These are phyloP conservation scores for Euphrasia arctica DNA, from an alignment of 305 asterid genomes.

Conservation along the genomic window DNA sequence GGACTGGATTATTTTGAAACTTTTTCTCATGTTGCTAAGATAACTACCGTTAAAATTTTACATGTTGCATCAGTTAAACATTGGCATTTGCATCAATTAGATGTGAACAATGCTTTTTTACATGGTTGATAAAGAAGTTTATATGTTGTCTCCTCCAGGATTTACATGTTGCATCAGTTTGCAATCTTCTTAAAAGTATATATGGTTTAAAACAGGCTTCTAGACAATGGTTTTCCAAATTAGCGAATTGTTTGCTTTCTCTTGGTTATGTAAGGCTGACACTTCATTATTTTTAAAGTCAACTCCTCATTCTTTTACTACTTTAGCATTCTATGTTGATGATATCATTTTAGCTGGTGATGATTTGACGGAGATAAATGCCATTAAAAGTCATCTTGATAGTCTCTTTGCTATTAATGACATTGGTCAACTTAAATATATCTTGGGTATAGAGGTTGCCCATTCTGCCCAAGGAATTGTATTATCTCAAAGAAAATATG, in stretches of 20 bases:
- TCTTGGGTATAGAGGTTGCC: neutral
- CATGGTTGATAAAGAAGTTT: neutral
- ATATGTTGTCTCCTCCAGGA: neutral
- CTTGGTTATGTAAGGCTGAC: neutral
- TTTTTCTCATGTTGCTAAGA: neutral
- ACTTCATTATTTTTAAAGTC: neutral
- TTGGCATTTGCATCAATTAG: neutral
- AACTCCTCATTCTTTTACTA: neutral
- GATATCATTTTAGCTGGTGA: neutral
- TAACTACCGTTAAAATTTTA: neutral
- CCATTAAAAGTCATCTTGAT: neutral
- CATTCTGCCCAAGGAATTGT: neutral
- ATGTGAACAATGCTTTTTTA: neutral
- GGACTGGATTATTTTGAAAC: neutral
- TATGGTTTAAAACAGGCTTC: neutral
- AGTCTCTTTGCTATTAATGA: neutral
- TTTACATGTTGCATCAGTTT: too few relatives aligned
- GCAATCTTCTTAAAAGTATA: neutral
- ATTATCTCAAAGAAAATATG: neutral
- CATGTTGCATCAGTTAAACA: neutral
- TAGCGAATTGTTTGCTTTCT: neutral
- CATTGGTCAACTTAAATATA: neutral
- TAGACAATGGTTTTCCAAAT: neutral
- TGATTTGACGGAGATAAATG: neutral
- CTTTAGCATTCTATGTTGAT: neutral